phyloP scores from a whole-genome alignment of 1,284 basidiomycete genomes.

The Sporisorium sorghi region DNA sequence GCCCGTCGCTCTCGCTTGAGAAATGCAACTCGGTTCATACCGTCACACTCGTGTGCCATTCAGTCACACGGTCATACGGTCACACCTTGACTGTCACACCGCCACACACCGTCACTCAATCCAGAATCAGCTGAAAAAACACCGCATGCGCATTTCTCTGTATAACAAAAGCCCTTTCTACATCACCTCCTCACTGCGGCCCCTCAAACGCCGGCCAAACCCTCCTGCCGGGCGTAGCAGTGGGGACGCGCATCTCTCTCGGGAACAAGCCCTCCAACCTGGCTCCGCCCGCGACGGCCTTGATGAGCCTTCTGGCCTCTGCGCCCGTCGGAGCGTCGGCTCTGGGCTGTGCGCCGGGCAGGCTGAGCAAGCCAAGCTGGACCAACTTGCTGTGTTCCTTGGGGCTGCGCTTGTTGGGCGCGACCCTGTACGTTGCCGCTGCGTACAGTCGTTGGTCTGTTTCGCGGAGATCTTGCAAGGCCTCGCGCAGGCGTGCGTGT shows the following conservation, averaged over 20 bases:
- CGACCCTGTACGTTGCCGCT: slow-evolving; percentile 58
- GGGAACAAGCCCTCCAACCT: slow-evolving; percentile 65
- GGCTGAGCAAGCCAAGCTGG: slow-evolving; percentile 53
- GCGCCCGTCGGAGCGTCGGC: slow-evolving; percentile 48
- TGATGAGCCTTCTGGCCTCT: slow-evolving; percentile 47
- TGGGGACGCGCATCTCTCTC: slow-evolving; percentile 65
- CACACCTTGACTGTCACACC: too few species aligned
- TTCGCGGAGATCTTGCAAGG: slow-evolving; percentile 46
- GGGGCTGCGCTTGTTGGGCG: slow-evolving; percentile 59
- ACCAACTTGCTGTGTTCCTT: slow-evolving; percentile 59
- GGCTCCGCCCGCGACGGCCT: slow-evolving; percentile 53
- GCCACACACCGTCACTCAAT: background rate
- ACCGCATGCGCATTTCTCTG: too few species aligned
- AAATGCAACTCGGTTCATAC: too few species aligned
- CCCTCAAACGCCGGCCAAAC: slow-evolving; percentile 49
- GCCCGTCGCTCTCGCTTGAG: background rate
- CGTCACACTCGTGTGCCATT: too few species aligned
- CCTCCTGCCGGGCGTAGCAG: slow-evolving; percentile 55
- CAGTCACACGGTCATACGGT: background rate
- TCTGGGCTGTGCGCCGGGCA: slow-evolving; percentile 19
- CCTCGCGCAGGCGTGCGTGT: slow-evolving; percentile 57
- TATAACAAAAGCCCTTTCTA: too few species aligned
- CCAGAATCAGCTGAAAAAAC: background rate
- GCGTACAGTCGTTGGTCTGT: slow-evolving; percentile 50
- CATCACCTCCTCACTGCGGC: slow-evolving; percentile 7